Evolutionary conservation across 2,329 filamentous ascomycete genomes (phyloP).

Genomic region (Neonectria faginata): DNA sequence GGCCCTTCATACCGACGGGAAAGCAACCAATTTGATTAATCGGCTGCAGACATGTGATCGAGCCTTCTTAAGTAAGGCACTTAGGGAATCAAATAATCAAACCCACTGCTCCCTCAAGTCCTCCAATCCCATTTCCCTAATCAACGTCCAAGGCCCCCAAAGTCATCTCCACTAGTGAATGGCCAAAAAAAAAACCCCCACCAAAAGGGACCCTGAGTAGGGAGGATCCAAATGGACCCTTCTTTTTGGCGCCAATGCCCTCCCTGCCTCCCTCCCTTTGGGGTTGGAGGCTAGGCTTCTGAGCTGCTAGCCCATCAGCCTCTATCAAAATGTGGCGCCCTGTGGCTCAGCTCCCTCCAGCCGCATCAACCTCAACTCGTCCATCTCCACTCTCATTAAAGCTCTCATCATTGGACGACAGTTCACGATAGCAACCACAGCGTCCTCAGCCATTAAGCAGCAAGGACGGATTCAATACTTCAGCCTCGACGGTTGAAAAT

Average conservation of each 20-base stretch:
- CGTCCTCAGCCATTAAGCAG: background rate
- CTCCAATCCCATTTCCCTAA: slow-evolving; percentile 5
- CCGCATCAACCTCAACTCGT: slow-evolving; percentile 23
- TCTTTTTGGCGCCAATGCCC: background rate
- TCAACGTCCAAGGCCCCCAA: background rate
- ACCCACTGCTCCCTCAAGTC: background rate
- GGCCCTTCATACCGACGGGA: slow-evolving; percentile 19
- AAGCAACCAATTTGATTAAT: slow-evolving; percentile 5
- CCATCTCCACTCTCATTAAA: slow-evolving; percentile 32
- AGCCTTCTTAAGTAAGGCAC: background rate
- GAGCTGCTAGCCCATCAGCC: background rate
- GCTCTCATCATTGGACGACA: slow-evolving; percentile 28
- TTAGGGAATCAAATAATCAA: background rate
- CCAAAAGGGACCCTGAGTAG: background rate
- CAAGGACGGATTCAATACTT: background rate
- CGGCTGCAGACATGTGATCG: slow-evolving; percentile 25
- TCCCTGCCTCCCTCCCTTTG: background rate
- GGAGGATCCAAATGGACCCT: background rate
- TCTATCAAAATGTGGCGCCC: slow-evolving; percentile 29
- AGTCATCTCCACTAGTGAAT: too few species aligned
- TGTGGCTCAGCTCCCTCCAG: slow-evolving; percentile 15
- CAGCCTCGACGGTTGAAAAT: background rate
- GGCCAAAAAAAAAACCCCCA: background rate
- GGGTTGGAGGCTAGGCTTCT: background rate
- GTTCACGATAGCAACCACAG: slow-evolving; percentile 28